phyloP scores from a whole-genome alignment of 129 eudicot genomes.

The Scalesia atractyloides region DNA sequence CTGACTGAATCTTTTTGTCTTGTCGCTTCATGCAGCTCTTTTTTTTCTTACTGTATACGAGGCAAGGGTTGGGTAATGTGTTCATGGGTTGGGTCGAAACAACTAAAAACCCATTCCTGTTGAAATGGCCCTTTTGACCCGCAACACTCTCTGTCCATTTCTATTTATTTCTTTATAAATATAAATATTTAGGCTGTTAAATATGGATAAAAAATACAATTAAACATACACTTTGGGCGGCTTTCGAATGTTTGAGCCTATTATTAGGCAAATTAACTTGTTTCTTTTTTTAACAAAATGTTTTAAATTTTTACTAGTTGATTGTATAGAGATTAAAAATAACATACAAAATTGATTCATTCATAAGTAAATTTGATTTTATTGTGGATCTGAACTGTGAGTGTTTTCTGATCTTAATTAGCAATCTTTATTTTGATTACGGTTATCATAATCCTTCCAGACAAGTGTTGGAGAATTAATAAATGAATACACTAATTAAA shows the following conservation, averaged over 20 bases:
- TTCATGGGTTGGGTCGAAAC: not conserved
- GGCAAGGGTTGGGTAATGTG: not conserved
- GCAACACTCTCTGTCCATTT: no score
- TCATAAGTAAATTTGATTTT: not conserved
- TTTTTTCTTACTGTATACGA: no score
- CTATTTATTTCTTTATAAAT: not conserved
- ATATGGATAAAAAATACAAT: not conserved
- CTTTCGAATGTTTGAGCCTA: not conserved
- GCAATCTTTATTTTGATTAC: not conserved
- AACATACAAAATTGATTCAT: not conserved
- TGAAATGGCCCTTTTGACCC: not conserved
- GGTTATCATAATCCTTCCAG: no score
- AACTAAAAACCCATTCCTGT: not conserved
- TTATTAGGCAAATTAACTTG: not conserved
- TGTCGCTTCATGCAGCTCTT: no score
- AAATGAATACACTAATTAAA: no score
- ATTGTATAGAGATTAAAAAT: not conserved
- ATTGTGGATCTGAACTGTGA: not conserved
- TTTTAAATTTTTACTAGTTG: not conserved
- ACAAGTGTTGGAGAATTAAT: no score
- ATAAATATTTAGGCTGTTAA: not conserved
- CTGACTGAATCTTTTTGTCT: no score
- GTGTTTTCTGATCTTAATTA: not conserved
- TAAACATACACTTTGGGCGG: not conserved
- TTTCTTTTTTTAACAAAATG: not conserved